A percentile compares a stretch with the other conserved stretches of the same genome.
Conservation (phyloP, 78 protist genomes). For the Anaeramoeba flamelloides region DNA sequence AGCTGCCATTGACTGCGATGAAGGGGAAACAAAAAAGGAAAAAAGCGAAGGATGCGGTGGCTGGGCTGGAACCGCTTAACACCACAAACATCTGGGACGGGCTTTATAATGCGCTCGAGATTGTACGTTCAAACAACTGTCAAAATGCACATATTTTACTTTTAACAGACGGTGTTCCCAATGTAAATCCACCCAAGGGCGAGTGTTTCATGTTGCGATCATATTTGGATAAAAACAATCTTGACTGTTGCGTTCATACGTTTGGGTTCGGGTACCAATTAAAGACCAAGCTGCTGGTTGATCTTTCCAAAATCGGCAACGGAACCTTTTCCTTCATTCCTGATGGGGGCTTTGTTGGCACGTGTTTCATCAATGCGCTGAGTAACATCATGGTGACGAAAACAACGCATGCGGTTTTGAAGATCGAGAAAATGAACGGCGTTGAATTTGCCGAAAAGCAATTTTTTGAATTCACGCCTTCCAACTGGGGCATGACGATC, state of each 20-base stretch:
- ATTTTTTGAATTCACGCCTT: no score
- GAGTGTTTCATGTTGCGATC: conserved; percentile 14
- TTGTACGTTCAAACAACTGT: not conserved
- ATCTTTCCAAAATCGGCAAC: conserved; percentile 18
- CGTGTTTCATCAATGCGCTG: conserved; percentile 30
- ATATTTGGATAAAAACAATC: conserved; percentile 21
- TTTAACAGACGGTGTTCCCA: conserved; percentile 45
- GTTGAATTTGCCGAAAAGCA: no score
- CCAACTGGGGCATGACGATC: no score
- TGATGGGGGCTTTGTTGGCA: conserved; percentile 36
- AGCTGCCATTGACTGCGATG: conserved; percentile 16
- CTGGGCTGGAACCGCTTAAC: conserved; percentile 13
- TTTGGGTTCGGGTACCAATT: conserved; percentile 51
- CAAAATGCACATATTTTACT: conserved; percentile 16
- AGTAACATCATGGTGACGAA: conserved; percentile 13
- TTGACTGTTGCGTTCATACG: conserved; percentile 12
- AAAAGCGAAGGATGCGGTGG: conserved; percentile 3
- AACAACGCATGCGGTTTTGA: no score
- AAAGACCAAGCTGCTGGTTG: conserved; percentile 31
- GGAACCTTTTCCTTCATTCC: conserved; percentile 42
- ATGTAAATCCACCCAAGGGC: conserved; percentile 39
- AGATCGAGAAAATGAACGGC: no score
- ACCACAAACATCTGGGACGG: conserved; percentile 53
- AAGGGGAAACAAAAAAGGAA: not conserved
- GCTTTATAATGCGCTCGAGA: conserved; percentile 15